Base-by-base conservation (phyloP, 805 yeast species). In the Sugiyamaella boreocaroliniensis region DNA sequence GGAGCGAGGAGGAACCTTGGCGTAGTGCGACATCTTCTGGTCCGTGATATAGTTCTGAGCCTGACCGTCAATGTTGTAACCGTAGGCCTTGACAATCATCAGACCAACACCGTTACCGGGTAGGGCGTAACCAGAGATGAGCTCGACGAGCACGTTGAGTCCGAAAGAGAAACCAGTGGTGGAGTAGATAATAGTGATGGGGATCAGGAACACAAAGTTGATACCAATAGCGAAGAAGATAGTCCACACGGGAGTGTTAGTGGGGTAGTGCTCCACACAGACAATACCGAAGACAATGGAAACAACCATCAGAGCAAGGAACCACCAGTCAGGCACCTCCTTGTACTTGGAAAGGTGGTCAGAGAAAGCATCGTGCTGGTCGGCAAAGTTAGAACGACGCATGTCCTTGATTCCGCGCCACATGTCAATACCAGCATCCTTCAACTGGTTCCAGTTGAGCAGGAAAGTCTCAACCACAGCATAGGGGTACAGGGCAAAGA, bases 291-390 rank as follows among this genome's bases (percentile, higher is more conserved):
- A 69, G 1, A 70, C 68, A 22, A 64, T 74, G 66, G 75, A 66
- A 43, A 77, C 66, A 1, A 71, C 57, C 8, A 81, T 69, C 26
- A 82, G 71, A 12, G 70, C 57, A n/a, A 79, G 52, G 42, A 77
- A 84, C 87, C 89, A 83, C 82, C 83, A 81, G 58, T 81, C 85
- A 1, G 95, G 93, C 18, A 82, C 87, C 57, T 84, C 89, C 40
- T 75, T 75, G 65, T 84, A 83, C 51, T 67, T 70, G 45, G 59
- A 63, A 81, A 79, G 80, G 60, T 80, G 71, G 40, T 54, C 40
- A 19, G 51, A 47, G 50, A 57, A 58, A 29, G 58, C 49, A 47
- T 61, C 64, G 40, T 60, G 47, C 29, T 54, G 46, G 20, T 69
- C 63, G 26, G 80, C 81, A 71, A 72, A 69, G 4, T 81, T 85